Base-by-base conservation (phyloP, 2,329 filamentous ascomycete genomes). In the Diaporthe humulicola region DNA sequence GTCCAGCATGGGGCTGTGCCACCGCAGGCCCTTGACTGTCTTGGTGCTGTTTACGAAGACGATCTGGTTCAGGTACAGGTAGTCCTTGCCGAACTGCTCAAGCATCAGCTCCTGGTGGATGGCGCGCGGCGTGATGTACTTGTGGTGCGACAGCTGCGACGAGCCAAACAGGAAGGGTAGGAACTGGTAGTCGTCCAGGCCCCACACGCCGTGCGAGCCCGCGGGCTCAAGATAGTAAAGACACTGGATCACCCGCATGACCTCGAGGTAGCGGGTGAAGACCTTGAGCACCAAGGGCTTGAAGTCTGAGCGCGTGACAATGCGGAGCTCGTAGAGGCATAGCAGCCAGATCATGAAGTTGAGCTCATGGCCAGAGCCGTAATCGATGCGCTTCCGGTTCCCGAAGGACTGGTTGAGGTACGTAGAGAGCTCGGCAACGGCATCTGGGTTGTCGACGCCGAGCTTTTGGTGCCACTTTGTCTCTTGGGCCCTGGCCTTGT, bases 1-100 rank as follows among this genome's bases (percentile, higher is more conserved):
- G 82, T 99, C 97, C 25, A 99, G 90, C 97, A 99, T 98, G 4
- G 97, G 97, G 77, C 93, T 96, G 81, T 99, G 97, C 97, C 97
- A 99, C 58, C 97, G 90, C 76, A 99, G 86, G 1, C 96, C 96
- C 81, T 97, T 95, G 74, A 98, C 96, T 1, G 95, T 98, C 87
- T 99, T 99, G 74, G 98, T 97, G 78, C 92, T 94, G 85, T 98
- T 98, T 74, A 99, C 96, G 84, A 98, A 99, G 70, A 90, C 90
- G 36, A 99, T 95, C 84, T 98, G 97, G 70, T 96, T 94, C 0
- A 99, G 90, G 80, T 99, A 99, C 74, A 99, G 86, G 80, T 93
- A 99, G 73, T 98, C 94, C 73, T 89, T 86, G 19, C 91, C 90
- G 79, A 94, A 96, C 82, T 98, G 95, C 82, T 98, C 97, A 19